Evolutionary conservation across 2,329 filamentous ascomycete genomes (phyloP).

Genomic region (Aureobasidium uvarum): DNA sequence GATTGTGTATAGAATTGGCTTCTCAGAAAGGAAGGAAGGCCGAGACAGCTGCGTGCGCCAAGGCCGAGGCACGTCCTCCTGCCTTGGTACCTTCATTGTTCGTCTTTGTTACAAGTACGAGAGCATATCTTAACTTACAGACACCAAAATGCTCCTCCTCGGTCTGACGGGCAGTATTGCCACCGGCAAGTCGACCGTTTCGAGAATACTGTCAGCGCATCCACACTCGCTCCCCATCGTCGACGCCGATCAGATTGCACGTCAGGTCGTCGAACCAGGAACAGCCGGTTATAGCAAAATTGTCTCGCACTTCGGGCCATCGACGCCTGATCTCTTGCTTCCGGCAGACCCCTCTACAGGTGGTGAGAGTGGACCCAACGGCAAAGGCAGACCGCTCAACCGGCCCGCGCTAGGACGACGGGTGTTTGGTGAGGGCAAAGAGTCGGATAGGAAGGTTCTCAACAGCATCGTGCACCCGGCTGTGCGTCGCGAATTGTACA

Average conservation of each 20-base stretch:
- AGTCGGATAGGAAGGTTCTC: constrained; percentile 71
- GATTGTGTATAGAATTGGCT: background rate
- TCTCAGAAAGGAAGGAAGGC: constrained; percentile 15
- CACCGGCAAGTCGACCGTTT: constrained; percentile 97
- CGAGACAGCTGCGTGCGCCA: constrained; percentile 20
- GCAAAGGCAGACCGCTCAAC: constrained; percentile 74
- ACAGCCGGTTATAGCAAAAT: constrained; percentile 81
- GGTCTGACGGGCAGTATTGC: constrained; percentile 96
- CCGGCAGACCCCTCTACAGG: constrained; percentile 49
- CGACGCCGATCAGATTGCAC: constrained; percentile 89
- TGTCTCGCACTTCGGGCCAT: constrained; percentile 73
- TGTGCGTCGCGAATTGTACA: constrained; percentile 79
- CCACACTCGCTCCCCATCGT: constrained; percentile 88
- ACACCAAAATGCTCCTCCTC: constrained; percentile 74
- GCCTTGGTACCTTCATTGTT: background rate
- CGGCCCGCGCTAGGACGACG: constrained; percentile 77
- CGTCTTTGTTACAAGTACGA: background rate
- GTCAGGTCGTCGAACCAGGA: constrained; percentile 91
- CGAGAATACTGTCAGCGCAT: constrained; percentile 70
- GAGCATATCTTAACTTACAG: background rate
- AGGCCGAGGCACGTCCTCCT: background rate
- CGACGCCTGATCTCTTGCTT: constrained; percentile 81
- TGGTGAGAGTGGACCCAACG: constrained; percentile 54
- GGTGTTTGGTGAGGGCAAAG: constrained; percentile 78
- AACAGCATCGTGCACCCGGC: constrained; percentile 93